A percentile compares a stretch with the other conserved stretches of the same genome.
phyloP scores from a whole-genome alignment of 805 yeast genomes.

The Starmerella powellii region DNA sequence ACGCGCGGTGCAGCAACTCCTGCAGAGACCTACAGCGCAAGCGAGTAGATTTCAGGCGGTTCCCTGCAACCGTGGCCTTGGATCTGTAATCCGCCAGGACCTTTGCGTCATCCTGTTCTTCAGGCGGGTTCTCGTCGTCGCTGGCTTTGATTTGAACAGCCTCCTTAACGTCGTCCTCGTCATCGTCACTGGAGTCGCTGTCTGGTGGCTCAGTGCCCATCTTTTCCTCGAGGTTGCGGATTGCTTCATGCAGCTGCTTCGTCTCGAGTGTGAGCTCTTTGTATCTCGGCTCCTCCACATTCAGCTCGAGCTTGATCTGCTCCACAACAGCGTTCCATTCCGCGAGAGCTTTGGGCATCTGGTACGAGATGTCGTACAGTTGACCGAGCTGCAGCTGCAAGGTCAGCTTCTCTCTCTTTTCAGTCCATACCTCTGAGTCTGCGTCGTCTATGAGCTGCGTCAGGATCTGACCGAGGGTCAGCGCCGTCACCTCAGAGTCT shows the following conservation, averaged over 20 bases:
- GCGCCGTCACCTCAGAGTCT: conserved; percentile 21
- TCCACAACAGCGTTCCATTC: conserved; percentile 32
- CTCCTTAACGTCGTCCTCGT: not conserved
- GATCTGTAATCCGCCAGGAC: conserved; percentile 7
- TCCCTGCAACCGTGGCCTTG: conserved; percentile 6
- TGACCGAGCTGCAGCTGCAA: conserved; percentile 53
- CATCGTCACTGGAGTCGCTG: not conserved
- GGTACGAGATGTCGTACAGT: conserved; percentile 44
- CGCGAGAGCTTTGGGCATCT: conserved; percentile 41
- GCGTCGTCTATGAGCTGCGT: conserved; percentile 51
- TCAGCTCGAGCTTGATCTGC: conserved; percentile 4
- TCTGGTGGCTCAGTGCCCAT: not conserved
- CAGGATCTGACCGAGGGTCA: conserved; percentile 58
- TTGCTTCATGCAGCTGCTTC: not conserved
- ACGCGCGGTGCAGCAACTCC: conserved; percentile 50
- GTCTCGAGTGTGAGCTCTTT: conserved; percentile 1
- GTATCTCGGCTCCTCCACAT: conserved; percentile 1
- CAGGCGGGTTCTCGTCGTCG: no score
- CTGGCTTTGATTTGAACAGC: not conserved
- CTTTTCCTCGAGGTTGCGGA: conserved; percentile 2
- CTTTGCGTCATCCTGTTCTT: conserved; percentile 1
- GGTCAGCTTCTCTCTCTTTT: conserved; percentile 19
- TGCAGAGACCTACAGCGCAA: conserved; percentile 10
- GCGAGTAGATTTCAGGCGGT: conserved; percentile 13
- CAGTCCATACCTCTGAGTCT: conserved; percentile 29